A percentile compares a stretch with the other conserved stretches of the same genome.
Conservation (phyloP, 192 early-diverging fungal species). For the Gryganskiella cystojenkinii region DNA sequence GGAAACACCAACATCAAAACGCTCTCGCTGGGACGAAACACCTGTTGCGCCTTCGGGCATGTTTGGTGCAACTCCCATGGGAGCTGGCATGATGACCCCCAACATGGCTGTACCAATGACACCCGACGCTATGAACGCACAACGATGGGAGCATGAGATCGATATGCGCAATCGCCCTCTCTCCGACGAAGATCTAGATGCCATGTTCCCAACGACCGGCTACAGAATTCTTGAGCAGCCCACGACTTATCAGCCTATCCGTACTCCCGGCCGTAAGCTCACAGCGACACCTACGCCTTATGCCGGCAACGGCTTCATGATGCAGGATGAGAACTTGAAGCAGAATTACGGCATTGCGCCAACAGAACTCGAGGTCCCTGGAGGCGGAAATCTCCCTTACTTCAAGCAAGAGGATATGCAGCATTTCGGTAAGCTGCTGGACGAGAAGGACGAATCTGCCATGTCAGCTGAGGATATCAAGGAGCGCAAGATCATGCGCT, state of each 20-base stretch:
- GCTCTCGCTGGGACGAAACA: slow-evolving; percentile 97
- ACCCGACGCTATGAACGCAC: slow-evolving; percentile 78
- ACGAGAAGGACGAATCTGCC: slow-evolving; percentile 84
- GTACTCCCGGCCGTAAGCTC: slow-evolving; percentile 95
- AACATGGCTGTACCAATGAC: slow-evolving; percentile 80
- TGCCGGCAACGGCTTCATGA: slow-evolving; percentile 84
- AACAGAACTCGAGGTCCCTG: slow-evolving; percentile 80
- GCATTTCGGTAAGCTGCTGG: slow-evolving; percentile 93
- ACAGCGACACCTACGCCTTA: slow-evolving; percentile 94
- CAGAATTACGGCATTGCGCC: slow-evolving; percentile 75
- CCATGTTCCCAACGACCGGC: slow-evolving; percentile 90
- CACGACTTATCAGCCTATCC: slow-evolving; percentile 88
- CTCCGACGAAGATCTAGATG: slow-evolving; percentile 95
- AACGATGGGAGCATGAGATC: slow-evolving; percentile 83
- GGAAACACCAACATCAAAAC: slow-evolving; percentile 62
- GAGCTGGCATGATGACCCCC: slow-evolving; percentile 81
- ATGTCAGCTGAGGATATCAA: slow-evolving; percentile 89
- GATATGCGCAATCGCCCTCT: slow-evolving; percentile 89
- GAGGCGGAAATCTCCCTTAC: slow-evolving; percentile 86
- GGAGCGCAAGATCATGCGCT: slow-evolving; percentile 95
- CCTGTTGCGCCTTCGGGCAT: slow-evolving; percentile 70
- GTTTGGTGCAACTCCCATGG: slow-evolving; percentile 85
- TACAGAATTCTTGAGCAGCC: slow-evolving; percentile 95
- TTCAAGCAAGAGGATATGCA: slow-evolving; percentile 99
- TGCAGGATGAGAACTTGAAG: slow-evolving; percentile 81